Conservation (phyloP, 1,284 basidiomycete species). For the Cutaneotrichosporon cyanovorans region DNA sequence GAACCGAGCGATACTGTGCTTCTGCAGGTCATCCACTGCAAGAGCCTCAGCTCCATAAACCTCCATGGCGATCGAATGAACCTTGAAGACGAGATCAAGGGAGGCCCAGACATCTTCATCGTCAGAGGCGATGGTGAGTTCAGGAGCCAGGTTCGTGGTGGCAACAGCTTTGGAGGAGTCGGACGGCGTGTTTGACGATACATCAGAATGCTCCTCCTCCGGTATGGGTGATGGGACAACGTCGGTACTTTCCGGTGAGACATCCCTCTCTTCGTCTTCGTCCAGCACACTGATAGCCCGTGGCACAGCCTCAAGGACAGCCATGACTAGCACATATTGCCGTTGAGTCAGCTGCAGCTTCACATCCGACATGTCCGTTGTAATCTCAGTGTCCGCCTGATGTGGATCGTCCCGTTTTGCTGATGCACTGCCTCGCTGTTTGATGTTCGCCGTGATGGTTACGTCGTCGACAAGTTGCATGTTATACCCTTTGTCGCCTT, state of each 20-base stretch:
- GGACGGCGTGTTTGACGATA: neutral
- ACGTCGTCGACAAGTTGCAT: conserved; percentile 94
- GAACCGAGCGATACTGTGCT: conserved; percentile 78
- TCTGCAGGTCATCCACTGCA: conserved; percentile 57
- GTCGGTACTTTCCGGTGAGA: conserved; percentile 10
- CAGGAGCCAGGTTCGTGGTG: conserved; percentile 49
- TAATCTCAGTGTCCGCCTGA: conserved; percentile 58
- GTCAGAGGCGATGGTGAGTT: conserved; percentile 43
- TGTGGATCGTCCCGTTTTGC: conserved; percentile 49
- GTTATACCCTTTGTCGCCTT: conserved; percentile 50
- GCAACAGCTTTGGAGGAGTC: neutral
- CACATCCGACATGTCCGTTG: conserved; percentile 72
- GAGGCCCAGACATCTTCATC: conserved; percentile 52
- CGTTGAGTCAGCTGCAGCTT: conserved; percentile 79
- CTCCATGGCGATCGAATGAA: conserved; percentile 76
- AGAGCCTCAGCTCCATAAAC: conserved; percentile 71
- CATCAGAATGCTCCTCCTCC: neutral
- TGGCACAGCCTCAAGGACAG: conserved; percentile 66
- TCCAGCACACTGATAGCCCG: conserved; percentile 52
- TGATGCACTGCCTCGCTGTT: conserved; percentile 48
- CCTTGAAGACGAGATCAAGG: conserved; percentile 68
- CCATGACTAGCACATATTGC: conserved; percentile 77
- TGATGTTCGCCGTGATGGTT: conserved; percentile 62
- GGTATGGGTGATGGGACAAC: neutral
- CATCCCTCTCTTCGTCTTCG: conserved; percentile 32